Evolutionary conservation across 495 filamentous ascomycete genomes (phyloP).

Genomic region (Cercophora samala): DNA sequence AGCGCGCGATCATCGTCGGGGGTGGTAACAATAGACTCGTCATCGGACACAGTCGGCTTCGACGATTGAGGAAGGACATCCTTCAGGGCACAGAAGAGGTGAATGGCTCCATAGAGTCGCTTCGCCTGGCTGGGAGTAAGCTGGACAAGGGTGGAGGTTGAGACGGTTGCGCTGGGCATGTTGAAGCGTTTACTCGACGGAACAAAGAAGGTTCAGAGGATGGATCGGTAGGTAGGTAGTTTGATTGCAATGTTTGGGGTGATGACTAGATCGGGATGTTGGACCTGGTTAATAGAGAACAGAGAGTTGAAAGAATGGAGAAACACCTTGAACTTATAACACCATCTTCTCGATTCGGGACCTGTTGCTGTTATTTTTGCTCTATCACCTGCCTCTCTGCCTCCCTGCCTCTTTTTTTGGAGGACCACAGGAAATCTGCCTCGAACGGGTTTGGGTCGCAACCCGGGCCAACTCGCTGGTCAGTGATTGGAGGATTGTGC

Average conservation of each 20-base stretch:
- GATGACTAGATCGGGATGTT: not conserved
- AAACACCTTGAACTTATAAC: not conserved
- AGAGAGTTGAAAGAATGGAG: not conserved
- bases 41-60: not conserved
- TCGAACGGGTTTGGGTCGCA: not conserved
- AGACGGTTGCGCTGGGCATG: not conserved
- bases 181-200: not conserved
- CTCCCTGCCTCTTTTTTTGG: not conserved
- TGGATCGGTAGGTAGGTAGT: too few species aligned
- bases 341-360: not conserved
- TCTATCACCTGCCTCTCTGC: not conserved
- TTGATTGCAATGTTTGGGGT: not conserved
- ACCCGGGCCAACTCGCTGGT: not conserved
- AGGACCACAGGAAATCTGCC: conserved; percentile 1
- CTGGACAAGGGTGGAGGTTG: not conserved
- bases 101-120: not conserved
- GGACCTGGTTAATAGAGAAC: not conserved
- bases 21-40: not conserved
- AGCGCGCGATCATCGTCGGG: conserved; percentile 3
- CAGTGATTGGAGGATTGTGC: not conserved
- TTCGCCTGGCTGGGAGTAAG: not conserved
- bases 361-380: not conserved
- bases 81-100: not conserved
- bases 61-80: not conserved
- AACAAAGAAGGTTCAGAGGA: too few species aligned